phyloP scores from a whole-genome alignment of 2,329 filamentous ascomycete genomes.

The Penicillium sp. region DNA sequence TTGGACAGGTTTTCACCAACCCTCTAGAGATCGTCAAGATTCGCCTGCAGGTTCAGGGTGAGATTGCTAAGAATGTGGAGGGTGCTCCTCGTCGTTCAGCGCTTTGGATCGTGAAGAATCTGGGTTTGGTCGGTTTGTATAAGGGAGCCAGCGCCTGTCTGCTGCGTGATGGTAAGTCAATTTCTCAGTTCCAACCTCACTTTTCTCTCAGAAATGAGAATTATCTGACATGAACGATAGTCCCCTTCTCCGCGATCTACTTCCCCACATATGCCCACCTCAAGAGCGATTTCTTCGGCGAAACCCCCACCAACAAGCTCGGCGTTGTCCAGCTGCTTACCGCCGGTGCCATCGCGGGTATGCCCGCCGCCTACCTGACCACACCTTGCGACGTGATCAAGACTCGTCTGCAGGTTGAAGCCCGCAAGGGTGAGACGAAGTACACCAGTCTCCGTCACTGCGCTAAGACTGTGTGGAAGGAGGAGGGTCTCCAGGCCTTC shows the following conservation, averaged over 20 bases:
- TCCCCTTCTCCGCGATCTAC: conserved; percentile 98
- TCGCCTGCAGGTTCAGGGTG: conserved; percentile 93
- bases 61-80: conserved; percentile 85
- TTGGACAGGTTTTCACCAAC: conserved; percentile 83
- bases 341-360: conserved; percentile 90
- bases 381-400: conserved; percentile 99
- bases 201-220: conserved; percentile 10
- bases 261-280: conserved; percentile 96
- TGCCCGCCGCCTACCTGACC: conserved; percentile 91
- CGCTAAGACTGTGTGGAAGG: conserved; percentile 78
- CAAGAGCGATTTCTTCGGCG: conserved; percentile 92
- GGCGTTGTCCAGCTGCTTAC: conserved; percentile 89
- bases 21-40: conserved; percentile 99
- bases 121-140: conserved; percentile 92
- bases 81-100: conserved; percentile 85
- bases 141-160: conserved; percentile 95
- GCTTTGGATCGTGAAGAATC: conserved; percentile 95
- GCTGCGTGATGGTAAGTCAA: conserved; percentile 70
- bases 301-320: conserved; percentile 83
- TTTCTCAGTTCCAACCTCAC: too few relatives aligned
- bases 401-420: conserved; percentile 95
- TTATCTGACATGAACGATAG: conserved; percentile 40
- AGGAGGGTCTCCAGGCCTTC: conserved; percentile 95
- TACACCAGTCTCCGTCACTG: conserved; percentile 89
- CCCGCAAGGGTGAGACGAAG: conserved; percentile 86